Base-by-base conservation (phyloP, 306 rosid species). In the Castanea mollissima region DNA sequence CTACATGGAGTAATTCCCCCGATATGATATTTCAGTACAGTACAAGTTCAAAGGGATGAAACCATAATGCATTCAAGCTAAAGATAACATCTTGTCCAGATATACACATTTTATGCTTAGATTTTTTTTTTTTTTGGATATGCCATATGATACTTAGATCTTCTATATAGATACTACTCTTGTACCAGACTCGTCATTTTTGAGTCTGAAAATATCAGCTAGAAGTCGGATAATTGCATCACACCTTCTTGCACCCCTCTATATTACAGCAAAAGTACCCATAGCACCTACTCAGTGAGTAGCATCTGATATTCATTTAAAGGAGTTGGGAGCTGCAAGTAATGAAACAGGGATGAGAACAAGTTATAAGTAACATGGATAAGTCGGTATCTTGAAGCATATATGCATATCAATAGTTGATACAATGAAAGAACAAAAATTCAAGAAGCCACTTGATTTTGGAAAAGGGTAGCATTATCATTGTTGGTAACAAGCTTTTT, bases 301-400 rank as follows among this genome's bases (percentile, higher is more conserved):
- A 92, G 96, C 97, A 94, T 90, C 74, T 88, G 88, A 54, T 91
- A 54, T 74, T 94, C 97, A 67, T 80, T 83, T 75, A 83, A 74
- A 0, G 91, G 91, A 16, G 80, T 72, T 44, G 97, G 96, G 59
- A 94, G 91, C 98, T 94, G 97, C 88, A 88, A 87, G 78, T 68
- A 63, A 65, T 80, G 81, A 82, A 67, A 82, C 62, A 14, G 41
- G 58, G 69, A 76, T 38, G 58, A 74, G 71, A 73, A 56, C 65
- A 69, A 11, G 71, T 86, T 71, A 18, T 32, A 65, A 62, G 9
- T 11, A 9, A 16, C 57, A 46, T 6, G 52, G 41, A 54, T 41
- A 20, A 58, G 44, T 35, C 52, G 12, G 34, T 4, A 52, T 18
- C 27, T 12, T 41, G 41, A 60, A 79, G 51, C 25, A 32, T 21